Base-by-base conservation (phyloP, 495 filamentous ascomycete genomes). In the Talaromyces borbonicus region DNA sequence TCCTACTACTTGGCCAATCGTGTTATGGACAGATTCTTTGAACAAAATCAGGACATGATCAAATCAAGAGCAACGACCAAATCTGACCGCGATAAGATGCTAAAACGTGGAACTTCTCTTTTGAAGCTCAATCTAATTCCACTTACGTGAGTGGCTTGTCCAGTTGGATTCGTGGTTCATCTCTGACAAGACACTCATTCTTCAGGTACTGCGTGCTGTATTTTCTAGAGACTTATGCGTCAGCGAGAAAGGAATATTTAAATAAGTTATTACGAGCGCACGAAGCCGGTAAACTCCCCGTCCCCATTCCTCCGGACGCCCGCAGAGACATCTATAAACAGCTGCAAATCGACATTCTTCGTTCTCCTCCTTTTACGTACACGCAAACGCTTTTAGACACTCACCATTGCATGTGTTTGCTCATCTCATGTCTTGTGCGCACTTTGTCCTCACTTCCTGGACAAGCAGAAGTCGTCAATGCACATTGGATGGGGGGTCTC, bases 1-100 rank as follows among this genome's bases (percentile, higher is more conserved):
- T 63, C 59, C 48, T 67, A 64, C 48, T 71, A 66, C 35, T 52
- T 71, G 7, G 68, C 68, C 47, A 66, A 67, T 45, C 61, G 68
- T 22, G 57, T 71, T 9, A 61, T 71, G 58, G 62, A 68, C 47
- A 59, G 61, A 6, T 67, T 69, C 45, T 40, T 60, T 15, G 54
- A 56, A 15, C 56, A 43, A 25, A 63, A 69, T 43, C 52, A 55
- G 9, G 51, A 43, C 5, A 57, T 59, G 33, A 50, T 68, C 45
- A 62, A 58, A 49, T 36, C 60, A 8, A 57, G 55, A 2, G 67
- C 67, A 24, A 54, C 64, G 7, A 48, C 59, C 1, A 65, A 55
- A 46, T 42, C 50, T 9, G 61, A 65, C 14, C 63, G 63, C 15
- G 57, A 57, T 25, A 56, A 56, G 5, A 52, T 71, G 27, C 43